phyloP scores from a whole-genome alignment of 495 filamentous ascomycete genomes.

The Barbatosphaeria neglecta region DNA sequence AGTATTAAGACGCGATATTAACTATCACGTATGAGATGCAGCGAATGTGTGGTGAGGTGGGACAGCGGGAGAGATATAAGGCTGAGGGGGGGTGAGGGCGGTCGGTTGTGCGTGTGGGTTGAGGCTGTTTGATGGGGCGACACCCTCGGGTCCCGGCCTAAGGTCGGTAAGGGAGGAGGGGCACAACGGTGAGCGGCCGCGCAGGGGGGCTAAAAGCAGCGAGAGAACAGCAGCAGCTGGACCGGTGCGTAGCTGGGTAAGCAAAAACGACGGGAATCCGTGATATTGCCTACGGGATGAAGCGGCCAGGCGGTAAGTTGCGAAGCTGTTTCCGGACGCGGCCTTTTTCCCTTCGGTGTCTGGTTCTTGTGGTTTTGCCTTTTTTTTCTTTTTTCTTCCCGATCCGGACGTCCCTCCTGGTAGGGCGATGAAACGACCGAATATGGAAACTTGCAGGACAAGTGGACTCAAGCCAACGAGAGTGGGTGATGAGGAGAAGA shows the following conservation, averaged over 20 bases:
- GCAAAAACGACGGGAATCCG: not conserved
- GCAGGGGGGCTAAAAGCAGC: slow-evolving; percentile 3
- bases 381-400: not conserved
- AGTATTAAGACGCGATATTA: slow-evolving; percentile 22
- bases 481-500: not conserved
- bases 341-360: too few relatives aligned
- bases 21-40: slow-evolving; percentile 17
- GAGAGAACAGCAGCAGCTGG: slow-evolving; percentile 2
- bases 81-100: slow-evolving; percentile 1
- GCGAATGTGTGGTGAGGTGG: slow-evolving; percentile 27
- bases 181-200: slow-evolving; percentile 1
- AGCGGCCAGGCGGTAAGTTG: not conserved
- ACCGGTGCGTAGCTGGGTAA: slow-evolving; percentile 1
- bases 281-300: not conserved
- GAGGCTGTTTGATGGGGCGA: slow-evolving; percentile 5
- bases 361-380: too few relatives aligned
- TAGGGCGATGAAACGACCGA: not conserved
- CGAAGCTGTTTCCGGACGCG: not conserved
- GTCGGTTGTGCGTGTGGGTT: not conserved
- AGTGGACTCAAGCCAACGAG: not conserved
- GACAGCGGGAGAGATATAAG: slow-evolving; percentile 14
- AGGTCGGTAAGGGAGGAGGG: slow-evolving; percentile 1
- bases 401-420: not conserved
- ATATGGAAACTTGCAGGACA: not conserved
- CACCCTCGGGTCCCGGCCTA: slow-evolving; percentile 5